Conservation (phyloP, 1,284 basidiomycete species). For the Coniferiporia sulphurascens region DNA sequence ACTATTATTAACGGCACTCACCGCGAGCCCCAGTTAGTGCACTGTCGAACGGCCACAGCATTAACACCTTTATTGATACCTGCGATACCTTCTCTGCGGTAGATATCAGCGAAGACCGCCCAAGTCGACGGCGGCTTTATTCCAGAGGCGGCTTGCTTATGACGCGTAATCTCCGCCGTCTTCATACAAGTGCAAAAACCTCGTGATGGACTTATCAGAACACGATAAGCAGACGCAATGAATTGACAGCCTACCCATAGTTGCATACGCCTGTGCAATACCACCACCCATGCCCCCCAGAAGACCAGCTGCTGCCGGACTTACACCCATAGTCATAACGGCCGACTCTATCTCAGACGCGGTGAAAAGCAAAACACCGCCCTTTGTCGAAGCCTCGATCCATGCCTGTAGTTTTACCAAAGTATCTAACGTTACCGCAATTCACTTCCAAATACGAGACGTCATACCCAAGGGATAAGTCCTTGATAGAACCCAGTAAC, state of each 20-base stretch:
- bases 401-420: conserved; percentile 67
- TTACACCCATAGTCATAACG: conserved; percentile 61
- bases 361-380: conserved; percentile 93
- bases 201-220: conserved; percentile 28
- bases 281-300: conserved; percentile 98
- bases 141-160: conserved; percentile 90
- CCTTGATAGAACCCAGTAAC: conserved; percentile 94
- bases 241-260: conserved; percentile 77
- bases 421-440: neutral
- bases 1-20: conserved; percentile 33
- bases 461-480: conserved; percentile 89
- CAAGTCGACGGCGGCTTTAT: conserved; percentile 91
- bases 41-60: conserved; percentile 94
- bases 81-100: conserved; percentile 85
- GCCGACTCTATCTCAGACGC: conserved; percentile 91
- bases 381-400: conserved; percentile 99
- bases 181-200: conserved; percentile 99
- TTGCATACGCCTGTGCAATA: conserved; percentile 97
- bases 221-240: neutral
- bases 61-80: conserved; percentile 99
- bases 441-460: conserved; percentile 25
- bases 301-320: conserved; percentile 80
- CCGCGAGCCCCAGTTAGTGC: conserved; percentile 99
- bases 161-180: conserved; percentile 96
- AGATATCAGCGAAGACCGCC: conserved; percentile 93